A percentile compares a stretch with the other conserved stretches of the same genome.
Conservation (phyloP, 148 eudicot genomes). For the Linanthus parryae region DNA sequence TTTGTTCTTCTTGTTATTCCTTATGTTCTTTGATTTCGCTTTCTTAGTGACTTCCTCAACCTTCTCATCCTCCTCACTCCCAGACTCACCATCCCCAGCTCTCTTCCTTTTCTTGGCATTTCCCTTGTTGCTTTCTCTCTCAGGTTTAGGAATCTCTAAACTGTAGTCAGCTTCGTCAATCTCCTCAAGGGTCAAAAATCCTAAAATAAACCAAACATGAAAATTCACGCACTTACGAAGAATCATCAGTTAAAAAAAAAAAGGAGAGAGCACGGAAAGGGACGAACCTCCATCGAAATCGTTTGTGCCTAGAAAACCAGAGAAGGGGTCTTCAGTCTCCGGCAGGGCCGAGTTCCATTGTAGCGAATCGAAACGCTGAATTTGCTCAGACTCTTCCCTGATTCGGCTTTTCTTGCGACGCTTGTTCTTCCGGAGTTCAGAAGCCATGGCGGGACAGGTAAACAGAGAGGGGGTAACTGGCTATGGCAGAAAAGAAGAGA, state of each 20-base stretch:
- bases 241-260: not conserved
- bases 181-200: slow-evolving; percentile 83
- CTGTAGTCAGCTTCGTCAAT: slow-evolving; percentile 68
- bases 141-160: slow-evolving; percentile 37
- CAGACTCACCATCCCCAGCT: slow-evolving; percentile 17
- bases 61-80: slow-evolving; percentile 18
- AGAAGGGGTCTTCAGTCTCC: slow-evolving; percentile 37
- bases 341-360: slow-evolving; percentile 61
- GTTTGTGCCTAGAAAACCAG: slow-evolving; percentile 40
- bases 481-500: too few relatives aligned
- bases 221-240: not conserved
- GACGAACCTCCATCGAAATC: slow-evolving; percentile 61
- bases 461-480: too few relatives aligned
- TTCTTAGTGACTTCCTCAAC: slow-evolving; percentile 26
- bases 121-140: slow-evolving; percentile 20
- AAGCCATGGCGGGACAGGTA: too few relatives aligned
- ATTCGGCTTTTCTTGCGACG: slow-evolving; percentile 13
- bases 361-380: slow-evolving; percentile 46
- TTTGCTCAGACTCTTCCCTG: slow-evolving; percentile 24
- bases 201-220: slow-evolving; percentile 22
- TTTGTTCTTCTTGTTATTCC: slow-evolving; percentile 37
- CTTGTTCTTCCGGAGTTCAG: slow-evolving; percentile 17
- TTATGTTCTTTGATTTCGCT: slow-evolving; percentile 30
- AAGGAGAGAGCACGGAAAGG: not conserved
- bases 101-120: slow-evolving; percentile 34